Percentiles rank a stretch among this genome's conserved stretches.
phyloP scores from a whole-genome alignment of 805 yeast species.

The Brettanomyces bruxellensis region DNA sequence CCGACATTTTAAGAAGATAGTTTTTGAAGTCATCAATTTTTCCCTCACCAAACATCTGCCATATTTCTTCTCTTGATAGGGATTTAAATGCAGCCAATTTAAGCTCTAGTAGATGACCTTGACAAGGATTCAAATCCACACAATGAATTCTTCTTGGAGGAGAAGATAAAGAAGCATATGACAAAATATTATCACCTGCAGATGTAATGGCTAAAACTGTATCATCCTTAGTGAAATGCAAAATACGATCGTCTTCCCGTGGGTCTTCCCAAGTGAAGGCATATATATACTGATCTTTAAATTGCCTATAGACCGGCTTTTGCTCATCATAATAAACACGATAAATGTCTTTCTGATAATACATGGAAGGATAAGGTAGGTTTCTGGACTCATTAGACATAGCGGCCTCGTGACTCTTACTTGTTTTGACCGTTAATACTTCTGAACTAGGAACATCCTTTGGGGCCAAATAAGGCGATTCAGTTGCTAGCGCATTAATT shows the following conservation, averaged over 20 bases:
- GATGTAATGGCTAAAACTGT: slow-evolving; percentile 78
- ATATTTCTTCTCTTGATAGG: slow-evolving; percentile 47
- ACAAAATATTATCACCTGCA: slow-evolving; percentile 75
- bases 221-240: slow-evolving; percentile 52
- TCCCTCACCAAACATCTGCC: slow-evolving; percentile 76
- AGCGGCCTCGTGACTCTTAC: slow-evolving; percentile 77
- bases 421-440: slow-evolving; percentile 28
- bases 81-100: slow-evolving; percentile 63
- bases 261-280: slow-evolving; percentile 94
- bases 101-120: slow-evolving; percentile 71
- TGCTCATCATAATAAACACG: slow-evolving; percentile 73
- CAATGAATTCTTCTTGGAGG: slow-evolving; percentile 77
- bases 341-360: slow-evolving; percentile 71
- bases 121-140: slow-evolving; percentile 77
- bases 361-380: slow-evolving; percentile 71
- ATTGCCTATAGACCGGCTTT: slow-evolving; percentile 58
- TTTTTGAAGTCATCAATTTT: slow-evolving; percentile 43
- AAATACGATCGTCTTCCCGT: slow-evolving; percentile 62
- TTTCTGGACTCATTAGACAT: slow-evolving; percentile 49
- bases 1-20: slow-evolving; percentile 50
- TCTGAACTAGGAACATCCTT: slow-evolving; percentile 17
- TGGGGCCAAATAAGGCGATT: slow-evolving; percentile 75
- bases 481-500: slow-evolving; percentile 67
- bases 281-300: slow-evolving; percentile 71
- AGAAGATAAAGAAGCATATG: slow-evolving; percentile 62